Conservation (phyloP, 2,329 filamentous ascomycete genomes). For the Monosporascus sp. region DNA sequence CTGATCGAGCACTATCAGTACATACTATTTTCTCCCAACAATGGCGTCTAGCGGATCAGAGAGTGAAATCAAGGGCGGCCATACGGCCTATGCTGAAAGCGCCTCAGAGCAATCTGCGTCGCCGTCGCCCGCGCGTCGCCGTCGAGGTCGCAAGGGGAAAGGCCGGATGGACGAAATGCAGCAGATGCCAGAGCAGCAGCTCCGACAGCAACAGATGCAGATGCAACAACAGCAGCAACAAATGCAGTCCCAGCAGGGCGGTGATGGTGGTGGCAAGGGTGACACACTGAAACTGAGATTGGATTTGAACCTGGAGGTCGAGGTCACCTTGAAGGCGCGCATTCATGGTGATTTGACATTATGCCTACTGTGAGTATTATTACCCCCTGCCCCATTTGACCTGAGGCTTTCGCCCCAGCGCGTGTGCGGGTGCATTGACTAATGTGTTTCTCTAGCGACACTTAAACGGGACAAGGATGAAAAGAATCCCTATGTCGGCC, state of each 20-base stretch:
- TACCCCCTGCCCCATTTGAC: no score
- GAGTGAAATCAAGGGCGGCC: constrained; percentile 4
- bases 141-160: constrained; percentile 7
- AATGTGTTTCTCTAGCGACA: no score
- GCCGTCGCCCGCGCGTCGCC: constrained; percentile 10
- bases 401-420: no score
- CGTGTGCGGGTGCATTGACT: no score
- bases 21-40: neutral
- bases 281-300: neutral
- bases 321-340: no score
- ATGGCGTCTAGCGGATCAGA: constrained; percentile 12
- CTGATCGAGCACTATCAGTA: neutral
- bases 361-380: no score
- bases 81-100: constrained; percentile 15
- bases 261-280: neutral
- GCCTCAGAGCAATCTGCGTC: constrained; percentile 14
- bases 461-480: no score
- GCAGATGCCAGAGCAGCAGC: constrained; percentile 6
- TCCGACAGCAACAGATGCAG: constrained; percentile 11
- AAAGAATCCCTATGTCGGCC: no score
- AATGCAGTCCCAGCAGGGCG: constrained; percentile 1
- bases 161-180: constrained; percentile 1
- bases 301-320: neutral
- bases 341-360: no score
- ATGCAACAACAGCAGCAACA: constrained; percentile 7